Evolutionary conservation across 2,329 filamentous ascomycete species (phyloP).

Genomic region (Sporothrix humicola): DNA sequence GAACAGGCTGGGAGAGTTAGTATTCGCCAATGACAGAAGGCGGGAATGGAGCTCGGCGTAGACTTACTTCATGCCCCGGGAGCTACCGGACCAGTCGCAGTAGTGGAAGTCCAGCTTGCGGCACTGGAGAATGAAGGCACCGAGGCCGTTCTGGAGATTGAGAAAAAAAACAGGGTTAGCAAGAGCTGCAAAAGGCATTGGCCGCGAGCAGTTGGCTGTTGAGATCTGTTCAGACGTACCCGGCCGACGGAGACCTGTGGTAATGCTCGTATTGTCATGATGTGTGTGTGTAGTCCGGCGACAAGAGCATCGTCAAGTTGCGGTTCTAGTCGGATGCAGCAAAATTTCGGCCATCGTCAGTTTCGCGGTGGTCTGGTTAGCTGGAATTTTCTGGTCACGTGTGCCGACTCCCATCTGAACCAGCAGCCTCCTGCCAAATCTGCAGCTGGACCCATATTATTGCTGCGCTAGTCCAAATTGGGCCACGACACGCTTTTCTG

Average conservation of each 20-base stretch:
- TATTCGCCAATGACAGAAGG: neutral
- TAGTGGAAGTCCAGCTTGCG: conserved; percentile 95
- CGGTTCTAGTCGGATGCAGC: conserved; percentile 1
- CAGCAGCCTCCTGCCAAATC: neutral
- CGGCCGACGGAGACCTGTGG: conserved; percentile 39
- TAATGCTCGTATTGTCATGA: conserved; percentile 39
- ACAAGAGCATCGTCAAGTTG: conserved; percentile 19
- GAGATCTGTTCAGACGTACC: conserved; percentile 26
- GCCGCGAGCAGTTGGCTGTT: neutral
- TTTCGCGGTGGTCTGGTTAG: neutral
- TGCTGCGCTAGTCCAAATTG: neutral
- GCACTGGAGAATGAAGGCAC: conserved; percentile 96
- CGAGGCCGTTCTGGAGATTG: conserved; percentile 80
- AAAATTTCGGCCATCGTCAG: conserved; percentile 24
- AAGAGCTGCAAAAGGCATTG: neutral
- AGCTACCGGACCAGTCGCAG: conserved; percentile 95
- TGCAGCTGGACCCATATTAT: neutral
- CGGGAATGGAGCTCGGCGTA: neutral
- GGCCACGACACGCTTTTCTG: conserved; percentile 24
- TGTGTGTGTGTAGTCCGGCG: conserved; percentile 33
- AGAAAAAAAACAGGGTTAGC: neutral
- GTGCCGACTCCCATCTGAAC: neutral
- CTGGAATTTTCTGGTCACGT: conserved; percentile 29
- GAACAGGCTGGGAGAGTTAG: conserved; percentile 66
- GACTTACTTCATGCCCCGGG: conserved; percentile 87